phyloP scores from a whole-genome alignment of 2,329 filamentous ascomycete species.

The Aspergillus nomiae region DNA sequence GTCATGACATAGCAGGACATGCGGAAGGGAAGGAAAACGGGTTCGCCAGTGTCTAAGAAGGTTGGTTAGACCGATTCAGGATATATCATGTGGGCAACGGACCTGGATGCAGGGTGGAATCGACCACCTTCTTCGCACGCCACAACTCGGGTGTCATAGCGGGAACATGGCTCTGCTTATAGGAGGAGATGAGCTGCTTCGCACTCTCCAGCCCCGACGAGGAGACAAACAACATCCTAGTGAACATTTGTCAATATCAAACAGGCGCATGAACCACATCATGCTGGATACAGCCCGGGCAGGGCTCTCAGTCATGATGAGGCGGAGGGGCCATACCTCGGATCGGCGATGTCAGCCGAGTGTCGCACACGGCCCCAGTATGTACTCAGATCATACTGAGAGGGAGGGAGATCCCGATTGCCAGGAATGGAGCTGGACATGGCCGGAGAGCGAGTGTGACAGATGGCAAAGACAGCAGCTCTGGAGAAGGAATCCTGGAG shows the following conservation, averaged over 20 bases:
- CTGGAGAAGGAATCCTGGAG: conserved; percentile 5
- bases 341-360: conserved; percentile 86
- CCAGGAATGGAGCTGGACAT: conserved; percentile 67
- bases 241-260: conserved; percentile 12
- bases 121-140: conserved; percentile 94
- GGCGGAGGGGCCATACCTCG: conserved; percentile 69
- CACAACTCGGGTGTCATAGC: conserved; percentile 90
- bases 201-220: conserved; percentile 78
- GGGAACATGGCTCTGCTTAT: conserved; percentile 78
- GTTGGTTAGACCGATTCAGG: background rate
- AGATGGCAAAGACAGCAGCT: conserved; percentile 10
- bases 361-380: conserved; percentile 96
- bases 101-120: conserved; percentile 95
- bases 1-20: conserved; percentile 96
- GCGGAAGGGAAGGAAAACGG: conserved; percentile 91
- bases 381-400: conserved; percentile 87
- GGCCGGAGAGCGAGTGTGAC: conserved; percentile 12
- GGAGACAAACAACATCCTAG: conserved; percentile 83
- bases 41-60: conserved; percentile 79
- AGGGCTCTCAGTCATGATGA: background rate
- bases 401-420: conserved; percentile 80
- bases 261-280: background rate
- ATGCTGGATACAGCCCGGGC: background rate
- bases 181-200: conserved; percentile 76
- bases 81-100: conserved; percentile 34